These are phyloP conservation scores for Globisporangium irregulare DNA, from an alignment of 352 stramenopile genomes.

Conservation along the genomic window DNA sequence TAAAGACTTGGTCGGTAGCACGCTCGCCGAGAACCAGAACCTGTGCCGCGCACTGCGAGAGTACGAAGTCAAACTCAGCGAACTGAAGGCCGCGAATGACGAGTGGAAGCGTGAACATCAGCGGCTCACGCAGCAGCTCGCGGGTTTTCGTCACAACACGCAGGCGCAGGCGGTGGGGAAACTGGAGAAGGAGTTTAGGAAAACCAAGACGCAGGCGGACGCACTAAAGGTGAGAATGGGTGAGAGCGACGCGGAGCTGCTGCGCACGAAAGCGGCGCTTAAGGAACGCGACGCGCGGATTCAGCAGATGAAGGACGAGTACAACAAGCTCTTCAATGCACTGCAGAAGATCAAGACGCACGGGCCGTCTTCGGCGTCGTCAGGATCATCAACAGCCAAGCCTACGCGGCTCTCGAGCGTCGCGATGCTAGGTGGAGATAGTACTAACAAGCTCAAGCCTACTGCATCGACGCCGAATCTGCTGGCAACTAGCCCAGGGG, in stretches of 20 bases:
- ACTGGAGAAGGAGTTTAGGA: conserved; percentile 52
- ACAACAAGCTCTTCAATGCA: conserved; percentile 63
- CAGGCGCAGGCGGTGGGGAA: conserved; percentile 43
- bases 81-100: conserved; percentile 37
- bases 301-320: conserved; percentile 66
- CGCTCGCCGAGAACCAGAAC: conserved; percentile 46
- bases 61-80: conserved; percentile 45
- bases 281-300: conserved; percentile 55
- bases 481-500: neutral
- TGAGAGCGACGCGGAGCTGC: conserved; percentile 47
- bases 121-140: conserved; percentile 54
- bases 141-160: conserved; percentile 43
- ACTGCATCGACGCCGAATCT: conserved; percentile 5
- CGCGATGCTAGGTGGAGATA: neutral
- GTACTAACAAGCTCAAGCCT: conserved; percentile 6
- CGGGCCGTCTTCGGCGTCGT: neutral
- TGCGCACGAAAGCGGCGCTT: conserved; percentile 43
- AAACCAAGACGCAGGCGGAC: conserved; percentile 25
- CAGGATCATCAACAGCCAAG: neutral
- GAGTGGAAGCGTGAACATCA: conserved; percentile 39
- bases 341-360: conserved; percentile 63
- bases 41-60: conserved; percentile 50
- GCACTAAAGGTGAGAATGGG: conserved; percentile 26
- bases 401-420: conserved; percentile 4
- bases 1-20: neutral